Conservation (phyloP, 257 asterid species). For the Jacaranda copaia region DNA sequence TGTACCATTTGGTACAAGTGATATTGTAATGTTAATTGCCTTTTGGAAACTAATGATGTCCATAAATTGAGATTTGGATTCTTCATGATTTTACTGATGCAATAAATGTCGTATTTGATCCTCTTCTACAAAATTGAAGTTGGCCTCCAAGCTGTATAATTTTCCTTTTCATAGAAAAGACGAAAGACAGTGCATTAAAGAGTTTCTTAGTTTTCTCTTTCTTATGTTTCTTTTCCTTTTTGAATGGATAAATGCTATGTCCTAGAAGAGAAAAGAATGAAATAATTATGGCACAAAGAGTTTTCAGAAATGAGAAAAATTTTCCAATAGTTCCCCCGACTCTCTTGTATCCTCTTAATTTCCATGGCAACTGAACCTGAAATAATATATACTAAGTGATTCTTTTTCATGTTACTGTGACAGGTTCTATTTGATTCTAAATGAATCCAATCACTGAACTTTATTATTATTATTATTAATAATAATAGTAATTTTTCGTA, state of each 20-base stretch:
- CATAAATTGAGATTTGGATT: background rate
- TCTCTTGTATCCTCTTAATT: slow-evolving; percentile 25
- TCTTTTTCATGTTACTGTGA: slow-evolving; percentile 15
- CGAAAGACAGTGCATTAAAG: background rate
- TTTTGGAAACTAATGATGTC: background rate
- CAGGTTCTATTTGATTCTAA: slow-evolving; percentile 20
- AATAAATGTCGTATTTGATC: background rate
- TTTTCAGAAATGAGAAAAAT: background rate
- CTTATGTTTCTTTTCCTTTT: background rate
- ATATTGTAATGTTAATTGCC: background rate
- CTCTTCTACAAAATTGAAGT: slow-evolving; percentile 1
- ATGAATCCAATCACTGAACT: slow-evolving; percentile 2
- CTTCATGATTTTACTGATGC: slow-evolving; percentile 3
- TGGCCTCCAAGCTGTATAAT: slow-evolving; percentile 4
- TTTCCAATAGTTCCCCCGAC: background rate
- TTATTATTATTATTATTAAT: slow-evolving; percentile 2
- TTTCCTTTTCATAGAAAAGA: background rate
- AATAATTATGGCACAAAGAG: background rate
- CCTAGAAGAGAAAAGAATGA: background rate
- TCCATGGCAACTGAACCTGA: slow-evolving; percentile 15
- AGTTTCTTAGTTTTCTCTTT: background rate
- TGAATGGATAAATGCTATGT: background rate
- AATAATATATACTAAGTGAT: slow-evolving; percentile 4
- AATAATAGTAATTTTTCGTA: too few species aligned
- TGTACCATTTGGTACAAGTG: slow-evolving; percentile 4